Evolutionary conservation across 2,329 filamentous ascomycete species (phyloP).

Genomic region (Pseudocercospora vitis): DNA sequence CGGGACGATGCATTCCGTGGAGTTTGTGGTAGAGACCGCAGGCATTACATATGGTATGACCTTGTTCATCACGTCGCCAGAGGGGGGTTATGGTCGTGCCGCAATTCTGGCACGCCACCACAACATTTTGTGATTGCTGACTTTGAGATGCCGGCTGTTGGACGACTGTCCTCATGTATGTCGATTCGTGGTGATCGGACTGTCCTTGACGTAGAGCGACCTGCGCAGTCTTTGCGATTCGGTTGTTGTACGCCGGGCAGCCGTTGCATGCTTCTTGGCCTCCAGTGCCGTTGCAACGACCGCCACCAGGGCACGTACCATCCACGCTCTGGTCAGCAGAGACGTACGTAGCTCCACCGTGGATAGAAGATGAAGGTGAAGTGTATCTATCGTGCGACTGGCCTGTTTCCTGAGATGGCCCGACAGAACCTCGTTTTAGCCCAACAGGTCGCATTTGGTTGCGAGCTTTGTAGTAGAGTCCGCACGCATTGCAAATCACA

Average conservation of each 20-base stretch:
- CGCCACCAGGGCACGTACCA: constrained; percentile 93
- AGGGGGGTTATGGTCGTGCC: constrained; percentile 93
- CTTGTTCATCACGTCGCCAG: constrained; percentile 90
- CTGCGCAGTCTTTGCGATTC: constrained; percentile 82
- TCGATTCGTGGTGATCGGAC: constrained; percentile 8
- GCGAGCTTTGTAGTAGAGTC: constrained; percentile 88
- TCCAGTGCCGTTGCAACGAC: constrained; percentile 92
- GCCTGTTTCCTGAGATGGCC: constrained; percentile 35
- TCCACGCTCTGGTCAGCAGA: constrained; percentile 70
- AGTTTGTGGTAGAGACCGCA: constrained; percentile 97
- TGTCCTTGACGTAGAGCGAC: constrained; percentile 56
- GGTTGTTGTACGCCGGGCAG: constrained; percentile 96
- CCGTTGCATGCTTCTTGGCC: constrained; percentile 93
- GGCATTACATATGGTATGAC: constrained; percentile 97
- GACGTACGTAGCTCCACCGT: constrained; percentile 65
- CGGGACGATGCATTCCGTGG: constrained; percentile 86
- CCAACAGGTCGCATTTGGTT: constrained; percentile 90
- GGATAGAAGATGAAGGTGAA: constrained; percentile 40
- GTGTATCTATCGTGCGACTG: constrained; percentile 42
- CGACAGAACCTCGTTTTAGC: constrained; percentile 70
- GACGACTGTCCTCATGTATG: constrained; percentile 27
- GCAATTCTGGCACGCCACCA: constrained; percentile 96
- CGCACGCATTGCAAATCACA: constrained; percentile 97
- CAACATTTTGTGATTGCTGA: constrained; percentile 55
- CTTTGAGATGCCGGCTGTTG: constrained; percentile 26